These are phyloP conservation scores for Ascobolus immersus DNA, from an alignment of 495 filamentous ascomycete genomes.

Conservation along the genomic window DNA sequence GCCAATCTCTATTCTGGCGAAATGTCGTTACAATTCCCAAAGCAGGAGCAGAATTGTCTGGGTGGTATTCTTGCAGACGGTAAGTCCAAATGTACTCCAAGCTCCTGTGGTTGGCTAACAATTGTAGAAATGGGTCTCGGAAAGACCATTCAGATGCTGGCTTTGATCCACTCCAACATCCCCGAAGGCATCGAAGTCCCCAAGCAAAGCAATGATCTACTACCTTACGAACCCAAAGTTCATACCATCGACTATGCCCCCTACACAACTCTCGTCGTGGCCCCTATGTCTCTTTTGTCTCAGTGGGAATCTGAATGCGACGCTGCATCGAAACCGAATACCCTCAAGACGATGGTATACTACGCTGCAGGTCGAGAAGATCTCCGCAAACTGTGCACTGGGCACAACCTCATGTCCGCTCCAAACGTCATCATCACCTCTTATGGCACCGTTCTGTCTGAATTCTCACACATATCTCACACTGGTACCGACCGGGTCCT, in stretches of 20 bases:
- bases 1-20: conserved; percentile 94
- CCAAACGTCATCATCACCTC: conserved; percentile 88
- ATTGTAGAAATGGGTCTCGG: conserved; percentile 38
- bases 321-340: conserved; percentile 59
- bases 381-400: conserved; percentile 49
- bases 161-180: conserved; percentile 57
- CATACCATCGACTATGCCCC: conserved; percentile 48
- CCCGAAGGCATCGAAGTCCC: conserved; percentile 16
- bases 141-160: conserved; percentile 95
- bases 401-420: conserved; percentile 42
- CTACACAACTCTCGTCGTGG: conserved; percentile 79
- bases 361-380: conserved; percentile 73
- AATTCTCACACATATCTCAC: conserved; percentile 45
- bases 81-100: conserved; percentile 26
- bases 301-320: conserved; percentile 93
- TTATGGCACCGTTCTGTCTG: conserved; percentile 76
- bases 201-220: conserved; percentile 12
- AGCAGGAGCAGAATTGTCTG: conserved; percentile 79
- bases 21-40: conserved; percentile 72
- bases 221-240: no score
- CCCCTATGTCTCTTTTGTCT: conserved; percentile 75
- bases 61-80: conserved; percentile 87
- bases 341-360: conserved; percentile 63
- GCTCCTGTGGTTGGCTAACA: background rate
- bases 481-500: conserved; percentile 28